These are phyloP conservation scores for Plantago coronopus DNA, from an alignment of 305 asterid species.

Conservation along the genomic window DNA sequence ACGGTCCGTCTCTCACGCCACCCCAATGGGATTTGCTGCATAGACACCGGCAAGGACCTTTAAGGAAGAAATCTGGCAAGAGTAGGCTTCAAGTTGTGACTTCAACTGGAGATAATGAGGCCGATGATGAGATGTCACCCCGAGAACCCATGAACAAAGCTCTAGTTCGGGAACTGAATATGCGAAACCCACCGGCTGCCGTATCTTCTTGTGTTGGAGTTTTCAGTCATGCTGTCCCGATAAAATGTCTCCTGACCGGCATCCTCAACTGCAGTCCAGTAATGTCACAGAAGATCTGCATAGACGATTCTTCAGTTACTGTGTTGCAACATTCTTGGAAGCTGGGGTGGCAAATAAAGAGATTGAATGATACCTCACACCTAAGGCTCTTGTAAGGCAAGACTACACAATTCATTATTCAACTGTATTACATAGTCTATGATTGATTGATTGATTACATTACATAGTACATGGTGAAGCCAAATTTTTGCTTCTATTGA, in stretches of 20 bases:
- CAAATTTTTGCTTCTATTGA: slow-evolving; percentile 22
- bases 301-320: slow-evolving; percentile 85
- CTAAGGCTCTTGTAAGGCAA: slow-evolving; percentile 60
- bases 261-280: slow-evolving; percentile 77
- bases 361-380: slow-evolving; percentile 86
- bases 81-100: slow-evolving; percentile 92
- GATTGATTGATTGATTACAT: neutral
- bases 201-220: slow-evolving; percentile 58
- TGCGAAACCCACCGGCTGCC: slow-evolving; percentile 30
- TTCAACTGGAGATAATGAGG: slow-evolving; percentile 80
- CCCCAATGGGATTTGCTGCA: slow-evolving; percentile 59
- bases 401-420: slow-evolving; percentile 2
- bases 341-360: slow-evolving; percentile 87
- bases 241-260: slow-evolving; percentile 78
- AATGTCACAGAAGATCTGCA: slow-evolving; percentile 70
- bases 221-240: slow-evolving; percentile 76
- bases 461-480: slow-evolving; percentile 10
- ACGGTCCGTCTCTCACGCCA: slow-evolving; percentile 41
- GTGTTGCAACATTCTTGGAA: slow-evolving; percentile 88
- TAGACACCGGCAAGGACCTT: slow-evolving; percentile 53
- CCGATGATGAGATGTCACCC: slow-evolving; percentile 98
- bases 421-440: slow-evolving; percentile 15
- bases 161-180: slow-evolving; percentile 40
- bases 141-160: slow-evolving; percentile 53
- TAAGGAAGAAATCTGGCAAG: slow-evolving; percentile 79